Evolutionary conservation across 805 yeast species (phyloP), one percentile per base, ranked within the genome.

Genomic region (Kodamaea fukazawae): DNA sequence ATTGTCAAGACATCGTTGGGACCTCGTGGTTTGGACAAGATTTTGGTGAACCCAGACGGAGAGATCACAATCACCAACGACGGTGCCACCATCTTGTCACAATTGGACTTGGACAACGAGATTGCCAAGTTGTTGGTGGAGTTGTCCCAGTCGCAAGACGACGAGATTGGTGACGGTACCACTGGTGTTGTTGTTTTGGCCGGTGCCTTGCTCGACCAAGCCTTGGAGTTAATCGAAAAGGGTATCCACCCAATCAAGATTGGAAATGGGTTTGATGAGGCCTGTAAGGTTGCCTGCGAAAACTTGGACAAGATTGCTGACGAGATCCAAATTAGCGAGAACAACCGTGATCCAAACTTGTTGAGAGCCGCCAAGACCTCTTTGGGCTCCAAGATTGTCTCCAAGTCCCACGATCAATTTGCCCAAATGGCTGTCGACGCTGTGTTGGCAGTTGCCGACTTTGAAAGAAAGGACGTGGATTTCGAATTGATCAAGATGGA

Each of bases 161-260:
- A 93, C 61, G 98, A 91, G 67, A 88, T 91, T 60, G 99, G 99
- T 41, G 99, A 91, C 62, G 99, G 99, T 58, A 93, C 99, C 20
- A 93, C 99, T 4, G 98, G 98, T 58, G 99, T 93, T 20, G 98
- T 93, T 39, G 98, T 93, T 2, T 71, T 93, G 38, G 98, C 99
- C 1, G 86, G 96, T 50, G 95, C 98, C 2, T 71, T 93, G 48
- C 73, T 93, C 43, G 97, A 91, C 61, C 96, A 93, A 67, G 97
- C 99, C 2, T 66, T 85, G 41, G 97, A 89, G 58, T 77, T 93
- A 47, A 90, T 93, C 50, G 97, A 93, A 57, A 88, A 86, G 69
- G 98, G 98, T 42, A 90, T 93, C 47, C 99, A 93, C 58, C 99
- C 99, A 34, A 88, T 93, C 51, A 84, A 91, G 58, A 81, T 93